Evolutionary conservation across 2,329 filamentous ascomycete species (phyloP).

Genomic region (Grosmannia serpens): DNA sequence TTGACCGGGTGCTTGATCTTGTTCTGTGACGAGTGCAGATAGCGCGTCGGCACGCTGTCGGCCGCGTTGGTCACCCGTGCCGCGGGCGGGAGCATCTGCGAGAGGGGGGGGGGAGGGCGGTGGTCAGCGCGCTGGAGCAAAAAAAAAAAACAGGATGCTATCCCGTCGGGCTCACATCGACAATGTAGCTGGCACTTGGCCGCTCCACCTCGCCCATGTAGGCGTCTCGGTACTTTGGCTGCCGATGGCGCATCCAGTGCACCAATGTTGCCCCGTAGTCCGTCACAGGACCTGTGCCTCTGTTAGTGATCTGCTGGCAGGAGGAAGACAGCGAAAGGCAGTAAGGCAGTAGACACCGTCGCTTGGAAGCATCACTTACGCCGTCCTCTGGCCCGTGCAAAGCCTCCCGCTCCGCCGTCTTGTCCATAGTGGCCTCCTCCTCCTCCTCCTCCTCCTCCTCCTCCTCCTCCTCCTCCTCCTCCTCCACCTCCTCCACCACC

Average conservation of each 20-base stretch:
- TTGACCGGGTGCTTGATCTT: constrained; percentile 98
- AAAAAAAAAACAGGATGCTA: constrained; percentile 15
- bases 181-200: constrained; percentile 78
- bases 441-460: constrained; percentile 6
- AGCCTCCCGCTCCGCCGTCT: constrained; percentile 6
- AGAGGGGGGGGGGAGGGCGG: too few species aligned
- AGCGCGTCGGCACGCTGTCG: constrained; percentile 85
- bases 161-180: constrained; percentile 57
- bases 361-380: constrained; percentile 6
- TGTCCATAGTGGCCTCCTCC: constrained; percentile 3
- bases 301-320: not conserved
- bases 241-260: constrained; percentile 81
- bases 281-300: constrained; percentile 63
- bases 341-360: too few species aligned
- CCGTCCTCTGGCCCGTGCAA: constrained; percentile 12
- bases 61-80: constrained; percentile 63
- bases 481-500: constrained; percentile 9
- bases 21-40: constrained; percentile 94
- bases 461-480: constrained; percentile 8
- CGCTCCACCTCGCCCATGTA: constrained; percentile 68
- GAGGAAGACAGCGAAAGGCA: too few species aligned
- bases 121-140: not conserved
- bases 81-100: constrained; percentile 73
- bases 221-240: constrained; percentile 61
- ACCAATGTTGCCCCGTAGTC: constrained; percentile 86